Evolutionary conservation across 768 basidiomycete genomes (phyloP), one percentile per base, ranked within the genome.

Genomic region (Mycena rosella): DNA sequence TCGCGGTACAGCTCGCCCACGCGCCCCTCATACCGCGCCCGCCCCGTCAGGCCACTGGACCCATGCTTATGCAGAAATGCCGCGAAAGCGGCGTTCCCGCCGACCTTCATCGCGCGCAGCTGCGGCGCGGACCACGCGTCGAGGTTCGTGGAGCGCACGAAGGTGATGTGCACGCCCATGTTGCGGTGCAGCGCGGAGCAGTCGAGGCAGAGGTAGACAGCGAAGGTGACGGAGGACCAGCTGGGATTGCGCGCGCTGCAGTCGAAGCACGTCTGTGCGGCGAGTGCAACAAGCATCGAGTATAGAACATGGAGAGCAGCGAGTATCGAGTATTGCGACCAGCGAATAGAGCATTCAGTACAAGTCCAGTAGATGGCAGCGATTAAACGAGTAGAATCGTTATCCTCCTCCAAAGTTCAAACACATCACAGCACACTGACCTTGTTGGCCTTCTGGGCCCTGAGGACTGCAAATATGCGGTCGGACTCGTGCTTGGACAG

Each of bases 91-190:
- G 87, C 85, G 79, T 99, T 99, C 0, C 98, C 98, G 45, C 95
- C 97, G 42, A 95, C 89, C 83, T 99, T 99, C 95, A 99, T 96
- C 2, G 89, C 94, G 36, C 98, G 93, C 52, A 99, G 85, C 81
- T 99, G 97, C 55, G 82, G 80, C 67, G 96, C 84, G 71, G 95
- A 91, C 98, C 98, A 99, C 67, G 88, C 89, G 79, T 99, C 98
- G 49, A 99, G 89, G 80, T 96, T 98, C 61, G 96, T 98, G 27
- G 97, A 99, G 70, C 96, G 85, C 47, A 99, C 97, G 74, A 99
- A 99, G 69, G 90, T 94, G 79, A 99, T 96, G 77, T 99, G 98
- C 26, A 99, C 97, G 73, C 98, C 98, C 89, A 98, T 91, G 78
- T 97, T 98, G 59, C 98, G 86, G 80, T 99, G 98, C 17, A 93